Evolutionary conservation across 306 rosid species (phyloP), one percentile per base, ranked within the genome.

Genomic region (Hippophae gyantsensis): DNA sequence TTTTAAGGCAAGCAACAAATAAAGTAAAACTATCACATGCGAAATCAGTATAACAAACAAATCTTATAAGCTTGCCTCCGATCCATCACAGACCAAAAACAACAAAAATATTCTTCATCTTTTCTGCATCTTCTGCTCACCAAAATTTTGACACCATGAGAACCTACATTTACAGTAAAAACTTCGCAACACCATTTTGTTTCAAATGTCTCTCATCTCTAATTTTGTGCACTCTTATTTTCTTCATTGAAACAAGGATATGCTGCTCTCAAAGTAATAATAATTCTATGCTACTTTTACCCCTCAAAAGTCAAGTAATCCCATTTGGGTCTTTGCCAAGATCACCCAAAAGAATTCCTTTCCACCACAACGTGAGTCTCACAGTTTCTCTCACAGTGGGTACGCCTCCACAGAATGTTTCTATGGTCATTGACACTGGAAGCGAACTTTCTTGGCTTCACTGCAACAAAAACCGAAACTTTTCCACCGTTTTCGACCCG

Each of bases 361-460:
- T 89, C 63, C 93, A 82, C 52, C 89, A 86, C 64, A 89, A 89
- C 9, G 77, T 89, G 2, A 78, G 80, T 51, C 86, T 86, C 71
- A 84, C 88, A 0, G 93, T 89, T 57, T 69, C 89, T 42, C 71
- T 84, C 60, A 60, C 94, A 0, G 86, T 82, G 14, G 94, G 97
- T 48, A 82, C 89, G 7, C 95, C 95, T 7, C 89, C 95, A n/a
- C 95, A 89, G 64, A 84, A 84, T 43, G 94, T 86, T 13, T 70
- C 95, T 11, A 75, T 86, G 89, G 88, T 86, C 53, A 73, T 86
- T 26, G 95, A 86, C 73, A 89, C 95, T 3, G 97, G 97, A 11
- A 86, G 95, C 53, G 97, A 86, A 57, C 95, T 89, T 57, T 84
- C 95, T 10, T 89, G 97, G 97, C 88, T 86, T 9, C 84, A 78